phyloP scores from a whole-genome alignment of 768 basidiomycete species.

The Cantharellus anzutake region DNA sequence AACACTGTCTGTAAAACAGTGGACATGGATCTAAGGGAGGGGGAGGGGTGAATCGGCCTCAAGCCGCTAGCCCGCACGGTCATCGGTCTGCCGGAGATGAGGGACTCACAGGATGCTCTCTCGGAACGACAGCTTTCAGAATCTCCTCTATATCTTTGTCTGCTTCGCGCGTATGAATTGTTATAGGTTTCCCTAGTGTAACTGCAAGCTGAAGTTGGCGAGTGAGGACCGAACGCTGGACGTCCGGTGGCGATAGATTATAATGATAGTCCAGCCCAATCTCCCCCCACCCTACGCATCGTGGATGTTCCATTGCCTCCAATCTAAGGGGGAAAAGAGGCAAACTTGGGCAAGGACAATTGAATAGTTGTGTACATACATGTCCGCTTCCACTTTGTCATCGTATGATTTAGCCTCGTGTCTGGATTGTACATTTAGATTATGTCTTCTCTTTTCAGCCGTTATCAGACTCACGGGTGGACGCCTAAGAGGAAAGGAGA shows the following conservation, averaged over 20 bases:
- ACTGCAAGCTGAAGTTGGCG: slow-evolving; percentile 55
- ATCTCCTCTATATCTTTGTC: slow-evolving; percentile 68
- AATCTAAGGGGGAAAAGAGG: slow-evolving; percentile 22
- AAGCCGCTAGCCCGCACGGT: neutral
- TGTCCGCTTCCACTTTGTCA: slow-evolving; percentile 45
- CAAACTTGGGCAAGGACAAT: neutral
- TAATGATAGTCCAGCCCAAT: slow-evolving; percentile 79
- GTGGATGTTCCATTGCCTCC: slow-evolving; percentile 59
- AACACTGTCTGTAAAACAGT: slow-evolving; percentile 75
- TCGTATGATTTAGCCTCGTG: slow-evolving; percentile 56
- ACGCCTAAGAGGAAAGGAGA: slow-evolving; percentile 2
- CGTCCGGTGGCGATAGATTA: slow-evolving; percentile 48
- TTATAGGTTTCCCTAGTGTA: slow-evolving; percentile 50
- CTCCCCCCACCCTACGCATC: slow-evolving; percentile 78
- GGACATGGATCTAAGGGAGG: slow-evolving; percentile 48
- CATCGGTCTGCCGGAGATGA: neutral
- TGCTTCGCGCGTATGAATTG: slow-evolving; percentile 75
- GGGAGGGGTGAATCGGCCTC: neutral
- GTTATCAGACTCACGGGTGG: slow-evolving; percentile 3
- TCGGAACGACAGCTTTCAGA: slow-evolving; percentile 55
- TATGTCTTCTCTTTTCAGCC: neutral
- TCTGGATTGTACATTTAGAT: slow-evolving; percentile 14
- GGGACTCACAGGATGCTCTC: slow-evolving; percentile 36
- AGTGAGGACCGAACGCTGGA: slow-evolving; percentile 46
- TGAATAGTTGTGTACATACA: slow-evolving; percentile 25